Evolutionary conservation across 768 basidiomycete species (phyloP), one percentile per base, ranked within the genome.

Genomic region (Suillus hirtellus): DNA sequence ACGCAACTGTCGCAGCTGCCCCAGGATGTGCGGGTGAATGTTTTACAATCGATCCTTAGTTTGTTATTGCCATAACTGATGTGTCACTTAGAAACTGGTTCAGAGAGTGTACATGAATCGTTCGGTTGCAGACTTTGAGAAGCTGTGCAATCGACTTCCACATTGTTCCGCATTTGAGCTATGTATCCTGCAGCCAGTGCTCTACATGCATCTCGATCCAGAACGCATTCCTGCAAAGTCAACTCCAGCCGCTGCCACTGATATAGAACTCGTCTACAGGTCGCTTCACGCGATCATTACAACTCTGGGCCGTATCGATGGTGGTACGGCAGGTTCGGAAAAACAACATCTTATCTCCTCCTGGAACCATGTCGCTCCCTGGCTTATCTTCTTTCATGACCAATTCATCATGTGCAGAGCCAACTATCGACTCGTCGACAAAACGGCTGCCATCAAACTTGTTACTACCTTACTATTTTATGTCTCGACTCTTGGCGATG

Each of bases 361-460:
- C 38, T 56, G 55, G 37, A 9, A 56, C 21, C 15, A 4, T 40
- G 37, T 56, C 15, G 38, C 9, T 40, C 55, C 37, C 37, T 56
- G 55, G 38, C 37, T 56, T 56, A 4, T 17, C 24, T 56, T 56
- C 37, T 56, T 56, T 56, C 55, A 56, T 24, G 21, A 8, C 9
- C 37, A 56, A 21, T 56, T 40, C 5, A 24, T 56, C 0, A 56
- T 56, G 37, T 15, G 55, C 55, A 56, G 55, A 56, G 38, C 21
- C 21, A 56, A 17, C 38, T 56, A 56, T 27, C 24, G 38, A 15
- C 55, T 24, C 2, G 14, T 56, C 38, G 24, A 17, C 21, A 40
- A 3, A 38, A 40, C 15, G 15, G 1, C 38, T 17, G 55, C 11
- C 15, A 24, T 56, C 5, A 15, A 4, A 4, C 38, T 56, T 38